Evolutionary conservation across 768 basidiomycete species (phyloP).

Genomic region (Termitomyces bulborhizus): DNA sequence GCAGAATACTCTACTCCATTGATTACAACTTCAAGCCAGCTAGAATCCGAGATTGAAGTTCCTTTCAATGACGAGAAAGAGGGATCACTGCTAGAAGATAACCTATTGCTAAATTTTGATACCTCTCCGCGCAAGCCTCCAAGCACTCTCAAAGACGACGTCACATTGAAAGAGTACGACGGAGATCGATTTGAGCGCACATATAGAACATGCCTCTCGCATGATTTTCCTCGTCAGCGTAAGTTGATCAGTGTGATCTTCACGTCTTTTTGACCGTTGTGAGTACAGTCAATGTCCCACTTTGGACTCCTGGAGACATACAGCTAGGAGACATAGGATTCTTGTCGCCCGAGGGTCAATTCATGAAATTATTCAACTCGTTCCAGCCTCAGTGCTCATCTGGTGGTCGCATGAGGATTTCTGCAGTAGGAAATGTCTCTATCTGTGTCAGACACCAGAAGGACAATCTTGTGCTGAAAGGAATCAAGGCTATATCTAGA

Average conservation of each 20-base stretch:
- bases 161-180: not conserved
- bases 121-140: not conserved
- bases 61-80: not conserved
- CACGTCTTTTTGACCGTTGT: not conserved
- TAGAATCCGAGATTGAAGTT: too few species aligned
- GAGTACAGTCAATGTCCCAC: conserved; percentile 8
- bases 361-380: conserved; percentile 5
- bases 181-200: conserved; percentile 4
- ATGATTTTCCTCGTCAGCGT: conserved; percentile 11
- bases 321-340: conserved; percentile 9
- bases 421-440: not conserved
- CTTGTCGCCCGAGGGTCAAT: conserved; percentile 3
- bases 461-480: conserved; percentile 5
- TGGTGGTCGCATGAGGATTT: not conserved
- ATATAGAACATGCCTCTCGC: conserved; percentile 9
- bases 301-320: conserved; percentile 8
- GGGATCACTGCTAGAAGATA: too few species aligned
- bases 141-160: not conserved
- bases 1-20: too few species aligned
- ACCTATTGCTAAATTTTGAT: too few species aligned
- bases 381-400: conserved; percentile 1
- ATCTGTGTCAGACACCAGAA: conserved; percentile 2
- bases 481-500: conserved; percentile 8
- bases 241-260: not conserved
- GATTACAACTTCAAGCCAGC: too few species aligned